A percentile compares a stretch with the other conserved stretches of the same genome.
Evolutionary conservation across 805 yeast genomes (phyloP).

Genomic region (Yamadazyma takamatsuzukensis): DNA sequence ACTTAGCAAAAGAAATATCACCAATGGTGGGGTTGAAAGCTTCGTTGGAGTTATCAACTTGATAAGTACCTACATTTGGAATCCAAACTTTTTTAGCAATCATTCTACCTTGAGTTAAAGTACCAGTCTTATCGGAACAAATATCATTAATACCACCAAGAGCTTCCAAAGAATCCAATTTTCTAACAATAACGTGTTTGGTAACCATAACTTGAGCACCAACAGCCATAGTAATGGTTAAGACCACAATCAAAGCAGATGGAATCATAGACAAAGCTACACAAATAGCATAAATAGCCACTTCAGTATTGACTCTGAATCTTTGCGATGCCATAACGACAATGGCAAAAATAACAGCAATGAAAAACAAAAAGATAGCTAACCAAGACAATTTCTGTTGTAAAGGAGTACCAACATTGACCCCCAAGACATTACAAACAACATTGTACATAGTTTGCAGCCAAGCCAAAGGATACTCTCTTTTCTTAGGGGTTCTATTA

Average conservation of each 20-base stretch:
- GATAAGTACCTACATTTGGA: conserved; percentile 30
- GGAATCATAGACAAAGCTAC: conserved; percentile 41
- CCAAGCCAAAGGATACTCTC: conserved; percentile 31
- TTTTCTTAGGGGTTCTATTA: conserved; percentile 33
- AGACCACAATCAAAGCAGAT: conserved; percentile 34
- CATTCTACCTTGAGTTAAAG: conserved; percentile 38
- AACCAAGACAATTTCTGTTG: conserved; percentile 45
- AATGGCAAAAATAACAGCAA: conserved; percentile 38
- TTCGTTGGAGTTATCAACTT: conserved; percentile 29
- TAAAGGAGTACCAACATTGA: conserved; percentile 44
- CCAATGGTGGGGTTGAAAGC: conserved; percentile 39
- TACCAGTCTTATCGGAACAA: conserved; percentile 40
- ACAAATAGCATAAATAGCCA: conserved; percentile 39
- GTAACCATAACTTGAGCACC: conserved; percentile 37
- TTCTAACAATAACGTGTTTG: conserved; percentile 34
- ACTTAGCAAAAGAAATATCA: conserved; percentile 28
- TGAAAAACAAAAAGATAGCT: conserved; percentile 49
- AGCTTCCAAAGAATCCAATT: conserved; percentile 36
- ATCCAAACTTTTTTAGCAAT: conserved; percentile 35
- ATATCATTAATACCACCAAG: conserved; percentile 37
- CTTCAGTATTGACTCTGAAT: conserved; percentile 28
- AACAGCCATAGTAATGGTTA: conserved; percentile 39
- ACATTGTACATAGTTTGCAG: conserved; percentile 40
- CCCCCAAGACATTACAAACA: conserved; percentile 43
- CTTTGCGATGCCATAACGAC: conserved; percentile 37